Conservation (phyloP, 192 early-diverging fungal species). For the Spizellomyces sp. region DNA sequence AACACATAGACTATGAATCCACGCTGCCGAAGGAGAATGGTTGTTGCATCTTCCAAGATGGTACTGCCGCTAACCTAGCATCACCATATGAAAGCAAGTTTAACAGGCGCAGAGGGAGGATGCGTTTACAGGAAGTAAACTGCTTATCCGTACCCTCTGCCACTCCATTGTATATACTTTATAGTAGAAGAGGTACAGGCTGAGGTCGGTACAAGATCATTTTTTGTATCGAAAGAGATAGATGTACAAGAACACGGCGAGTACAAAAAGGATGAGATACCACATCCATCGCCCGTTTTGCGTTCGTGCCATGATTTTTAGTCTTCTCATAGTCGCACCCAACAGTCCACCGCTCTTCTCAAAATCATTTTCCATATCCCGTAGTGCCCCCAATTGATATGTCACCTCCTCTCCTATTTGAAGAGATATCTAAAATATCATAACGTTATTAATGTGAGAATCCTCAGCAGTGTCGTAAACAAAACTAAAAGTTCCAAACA, state of each 20-base stretch:
- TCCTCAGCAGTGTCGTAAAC: background rate
- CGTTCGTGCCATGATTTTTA: slow-evolving; percentile 30
- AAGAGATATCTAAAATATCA: slow-evolving; percentile 36
- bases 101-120: too few relatives aligned
- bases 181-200: too few relatives aligned
- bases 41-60: too few relatives aligned
- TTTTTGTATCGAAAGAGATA: slow-evolving; percentile 32
- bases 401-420: slow-evolving; percentile 43
- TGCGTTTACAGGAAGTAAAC: too few relatives aligned
- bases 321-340: slow-evolving; percentile 34
- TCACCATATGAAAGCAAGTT: too few relatives aligned
- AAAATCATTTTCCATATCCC: slow-evolving; percentile 40
- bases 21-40: too few relatives aligned
- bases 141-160: too few relatives aligned
- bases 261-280: slow-evolving; percentile 42
- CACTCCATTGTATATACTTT: too few relatives aligned
- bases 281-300: slow-evolving; percentile 50
- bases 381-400: slow-evolving; percentile 33
- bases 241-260: slow-evolving; percentile 41
- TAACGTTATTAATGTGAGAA: background rate
- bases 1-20: too few relatives aligned
- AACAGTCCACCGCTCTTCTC: slow-evolving; percentile 40
- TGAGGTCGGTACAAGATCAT: background rate
- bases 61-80: too few relatives aligned
- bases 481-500: background rate